Evolutionary conservation across 495 filamentous ascomycete species (phyloP).

Genomic region (Aspergillus sparsus): DNA sequence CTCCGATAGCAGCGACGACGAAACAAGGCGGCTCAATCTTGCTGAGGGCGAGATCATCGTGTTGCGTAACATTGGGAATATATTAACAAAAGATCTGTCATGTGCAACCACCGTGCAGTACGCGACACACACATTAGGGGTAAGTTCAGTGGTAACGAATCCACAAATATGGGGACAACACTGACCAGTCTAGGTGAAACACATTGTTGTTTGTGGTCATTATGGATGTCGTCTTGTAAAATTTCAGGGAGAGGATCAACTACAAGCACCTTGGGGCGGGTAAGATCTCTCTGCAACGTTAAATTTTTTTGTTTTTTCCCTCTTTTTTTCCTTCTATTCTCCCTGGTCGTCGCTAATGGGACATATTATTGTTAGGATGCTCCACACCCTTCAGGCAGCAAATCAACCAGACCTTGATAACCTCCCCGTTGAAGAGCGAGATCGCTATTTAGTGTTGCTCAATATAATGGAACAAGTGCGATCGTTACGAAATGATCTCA

Average conservation of each 20-base stretch:
- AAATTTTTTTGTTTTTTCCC: background rate
- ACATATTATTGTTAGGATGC: background rate
- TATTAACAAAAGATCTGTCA: background rate
- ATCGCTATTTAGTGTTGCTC: background rate
- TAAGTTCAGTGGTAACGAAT: background rate
- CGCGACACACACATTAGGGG: background rate
- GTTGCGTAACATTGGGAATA: background rate
- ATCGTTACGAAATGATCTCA: background rate
- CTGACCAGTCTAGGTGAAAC: background rate
- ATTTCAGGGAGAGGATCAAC: background rate
- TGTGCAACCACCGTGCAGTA: background rate
- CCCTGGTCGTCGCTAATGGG: too few species aligned
- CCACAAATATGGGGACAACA: background rate
- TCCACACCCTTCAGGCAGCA: background rate
- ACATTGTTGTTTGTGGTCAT: slow-evolving; percentile 11
- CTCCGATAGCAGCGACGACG: slow-evolving; percentile 9
- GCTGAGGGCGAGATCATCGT: background rate
- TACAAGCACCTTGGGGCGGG: background rate
- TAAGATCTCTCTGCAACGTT: background rate
- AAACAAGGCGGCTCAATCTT: background rate
- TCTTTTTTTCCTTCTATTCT: too few species aligned
- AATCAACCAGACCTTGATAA: background rate
- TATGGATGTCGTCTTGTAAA: slow-evolving; percentile 5
- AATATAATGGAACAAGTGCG: background rate
- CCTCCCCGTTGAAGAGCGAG: background rate